Evolutionary conservation across 2,329 filamentous ascomycete species (phyloP), one percentile per base, ranked within the genome.

Genomic region (Thelonectria discophora): DNA sequence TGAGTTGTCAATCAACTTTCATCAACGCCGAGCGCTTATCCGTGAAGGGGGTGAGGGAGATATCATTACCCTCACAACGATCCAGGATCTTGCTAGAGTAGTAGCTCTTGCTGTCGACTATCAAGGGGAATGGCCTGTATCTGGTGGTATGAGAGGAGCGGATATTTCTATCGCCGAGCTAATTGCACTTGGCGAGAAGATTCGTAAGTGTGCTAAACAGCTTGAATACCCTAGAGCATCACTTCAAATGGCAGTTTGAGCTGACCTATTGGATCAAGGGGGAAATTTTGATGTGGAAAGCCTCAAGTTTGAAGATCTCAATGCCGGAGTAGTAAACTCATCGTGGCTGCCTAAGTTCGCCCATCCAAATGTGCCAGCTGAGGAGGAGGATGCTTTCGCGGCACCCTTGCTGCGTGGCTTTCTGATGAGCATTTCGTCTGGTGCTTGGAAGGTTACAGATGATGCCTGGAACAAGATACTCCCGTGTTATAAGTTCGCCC

Each of bases 391-490:
- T 0, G 58, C 56, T 0, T 13, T 63, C 11, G 46, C 53, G 0
- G 40, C 24, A 5, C n/a, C 10, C 0, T 45, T 67, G 11, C 17
- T 56, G 4, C 39, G 39, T 15, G 39, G 51, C 1, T 15, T 71
- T 2, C 17, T 71, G 18, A 39, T 68, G 3, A 58, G 61, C 1
- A 40, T 67, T 1, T 48, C 46, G 1, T 45, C 62, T 6, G 65
- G 62, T 2, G 48, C 68, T 2, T 76, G 77, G 67, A 69, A 75
- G 43, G 74, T 79, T 0, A 76, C 79, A 2, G 74, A 77, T 47
- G 78, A 77, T 49, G 78, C 80, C 51, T 82, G 75, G 73, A 84
- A 84, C 58, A 62, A 73, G 51, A 60, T 79, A 13, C 74, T 81
- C 20, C 80, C 81, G 0, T 76, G 81, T n/a, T 80, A 77, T 39